Evolutionary conservation across 208 protist genomes (phyloP), one percentile per base, ranked within the genome.

Genomic region (Trypanosomatidae sp.): DNA sequence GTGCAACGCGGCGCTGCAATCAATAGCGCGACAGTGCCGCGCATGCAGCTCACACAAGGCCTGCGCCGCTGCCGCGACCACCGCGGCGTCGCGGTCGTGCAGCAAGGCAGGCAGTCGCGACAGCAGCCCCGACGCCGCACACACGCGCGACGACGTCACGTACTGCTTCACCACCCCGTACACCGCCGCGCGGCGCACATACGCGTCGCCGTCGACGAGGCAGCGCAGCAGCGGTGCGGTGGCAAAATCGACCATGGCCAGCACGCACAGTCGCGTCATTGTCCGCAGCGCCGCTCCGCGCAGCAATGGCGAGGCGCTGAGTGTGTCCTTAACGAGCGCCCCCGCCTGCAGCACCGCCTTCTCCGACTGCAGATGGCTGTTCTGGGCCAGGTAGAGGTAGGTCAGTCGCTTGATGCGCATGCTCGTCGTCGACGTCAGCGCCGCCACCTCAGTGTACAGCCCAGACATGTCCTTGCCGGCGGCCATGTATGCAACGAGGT

Each of bases 371-470:
- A 67, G 71, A 41, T 94, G 89, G 40, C 97, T 95, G 62, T 99
- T 98, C 53, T 98, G 97, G 53, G 98, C 96, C 7, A 99, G 59
- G 53, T 99, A 99, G 19, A 99, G 64, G 66, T 99, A 99, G 0
- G 98, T 92, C 2, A 99, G 77, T 39, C 99, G 99, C 73, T 99
- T 99, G 6, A 99, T 66, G 33, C 97, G 93, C 6, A 98, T 54
- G 63, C 98, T 91, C 6, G 62, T 69, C 3, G 96, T 97, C 33
- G 93, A 84, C 32, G 97, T 96, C 42, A 94, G 83, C 21, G 96
- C 89, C 18, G 98, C 46, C 6, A 99, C 94, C 43, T 98, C 93
- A 27, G 81, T 73, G 48, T 97, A 98, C 15, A 89, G 58, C 20
- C 61, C 48, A 18, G 70, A 77, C 68, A 99, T 97, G 61, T 99